phyloP scores from a whole-genome alignment of 129 eudicot genomes.

The Tagetes erecta region DNA sequence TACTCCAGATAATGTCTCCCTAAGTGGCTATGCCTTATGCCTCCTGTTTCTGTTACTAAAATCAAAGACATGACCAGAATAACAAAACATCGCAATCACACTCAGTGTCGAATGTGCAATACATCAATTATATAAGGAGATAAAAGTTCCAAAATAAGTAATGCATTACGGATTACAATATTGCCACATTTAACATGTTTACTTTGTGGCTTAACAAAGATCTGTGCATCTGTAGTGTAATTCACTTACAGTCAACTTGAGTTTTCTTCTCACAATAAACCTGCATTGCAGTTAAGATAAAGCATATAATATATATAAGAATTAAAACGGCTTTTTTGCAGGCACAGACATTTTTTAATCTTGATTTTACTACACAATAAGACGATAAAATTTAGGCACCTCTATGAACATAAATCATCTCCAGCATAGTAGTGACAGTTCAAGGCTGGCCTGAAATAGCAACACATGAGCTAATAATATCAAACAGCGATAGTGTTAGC shows the following conservation, averaged over 20 bases:
- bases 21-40: not conserved
- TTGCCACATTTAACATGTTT: not conserved
- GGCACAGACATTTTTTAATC: not conserved
- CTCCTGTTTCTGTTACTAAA: slow-evolving; percentile 6
- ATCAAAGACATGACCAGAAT: slow-evolving; percentile 10
- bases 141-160: not conserved
- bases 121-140: not conserved
- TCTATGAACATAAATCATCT: slow-evolving; percentile 28
- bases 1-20: not conserved
- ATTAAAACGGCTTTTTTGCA: not conserved
- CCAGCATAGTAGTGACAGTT: slow-evolving; percentile 30
- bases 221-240: not conserved
- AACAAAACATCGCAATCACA: not conserved
- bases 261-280: slow-evolving; percentile 27
- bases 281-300: slow-evolving; percentile 28
- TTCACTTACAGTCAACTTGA: slow-evolving; percentile 26
- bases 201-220: not conserved
- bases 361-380: not conserved
- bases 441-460: slow-evolving; percentile 30
- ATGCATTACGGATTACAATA: not conserved
- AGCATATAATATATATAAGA: not conserved
- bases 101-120: not conserved
- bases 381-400: slow-evolving; percentile 20
- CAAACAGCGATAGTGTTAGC: slow-evolving; percentile 29
- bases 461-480: slow-evolving; percentile 29